A percentile compares a stretch with the other conserved stretches of the same genome.
phyloP scores from a whole-genome alignment of 2,329 filamentous ascomycete species.

The Immersiporthe knoxdaviesiana region DNA sequence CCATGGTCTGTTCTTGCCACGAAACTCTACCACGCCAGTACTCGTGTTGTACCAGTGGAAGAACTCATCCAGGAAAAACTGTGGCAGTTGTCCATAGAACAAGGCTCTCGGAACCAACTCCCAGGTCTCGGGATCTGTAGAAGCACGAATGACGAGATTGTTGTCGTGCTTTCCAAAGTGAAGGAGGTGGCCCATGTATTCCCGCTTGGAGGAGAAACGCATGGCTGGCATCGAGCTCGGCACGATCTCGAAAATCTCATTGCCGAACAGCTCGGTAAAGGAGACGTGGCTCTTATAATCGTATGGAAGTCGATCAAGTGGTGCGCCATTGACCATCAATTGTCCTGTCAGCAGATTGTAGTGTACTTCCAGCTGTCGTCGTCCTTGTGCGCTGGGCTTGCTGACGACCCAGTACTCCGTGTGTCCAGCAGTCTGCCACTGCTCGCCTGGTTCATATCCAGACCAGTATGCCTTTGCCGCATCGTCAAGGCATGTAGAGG shows the following conservation, averaged over 20 bases:
- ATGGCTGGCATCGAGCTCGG: constrained; percentile 44
- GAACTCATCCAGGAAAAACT: constrained; percentile 43
- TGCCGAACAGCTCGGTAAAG: constrained; percentile 51
- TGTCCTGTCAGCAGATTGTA: constrained; percentile 56
- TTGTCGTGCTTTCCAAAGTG: constrained; percentile 38
- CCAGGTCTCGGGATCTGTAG: constrained; percentile 12
- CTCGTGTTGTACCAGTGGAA: constrained; percentile 51
- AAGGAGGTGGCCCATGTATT: constrained; percentile 38
- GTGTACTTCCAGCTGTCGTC: constrained; percentile 39
- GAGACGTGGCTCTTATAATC: constrained; percentile 46
- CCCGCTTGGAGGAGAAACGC: constrained; percentile 43
- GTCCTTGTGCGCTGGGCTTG: neutral
- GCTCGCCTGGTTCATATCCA: constrained; percentile 29
- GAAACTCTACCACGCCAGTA: constrained; percentile 39
- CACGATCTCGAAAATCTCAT: constrained; percentile 47
- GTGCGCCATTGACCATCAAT: constrained; percentile 56
- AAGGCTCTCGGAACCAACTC: constrained; percentile 25
- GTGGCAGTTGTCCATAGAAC: constrained; percentile 40
- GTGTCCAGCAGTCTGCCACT: constrained; percentile 14
- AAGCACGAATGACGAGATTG: constrained; percentile 41
- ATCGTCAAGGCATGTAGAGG: constrained; percentile 30
- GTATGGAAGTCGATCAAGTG: constrained; percentile 49
- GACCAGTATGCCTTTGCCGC: constrained; percentile 38
- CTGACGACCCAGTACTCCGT: constrained; percentile 34
- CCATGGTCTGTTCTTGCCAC: constrained; percentile 37